These are phyloP conservation scores for Omphalotus guepiniiformis DNA, from an alignment of 768 basidiomycete genomes.

Conservation along the genomic window DNA sequence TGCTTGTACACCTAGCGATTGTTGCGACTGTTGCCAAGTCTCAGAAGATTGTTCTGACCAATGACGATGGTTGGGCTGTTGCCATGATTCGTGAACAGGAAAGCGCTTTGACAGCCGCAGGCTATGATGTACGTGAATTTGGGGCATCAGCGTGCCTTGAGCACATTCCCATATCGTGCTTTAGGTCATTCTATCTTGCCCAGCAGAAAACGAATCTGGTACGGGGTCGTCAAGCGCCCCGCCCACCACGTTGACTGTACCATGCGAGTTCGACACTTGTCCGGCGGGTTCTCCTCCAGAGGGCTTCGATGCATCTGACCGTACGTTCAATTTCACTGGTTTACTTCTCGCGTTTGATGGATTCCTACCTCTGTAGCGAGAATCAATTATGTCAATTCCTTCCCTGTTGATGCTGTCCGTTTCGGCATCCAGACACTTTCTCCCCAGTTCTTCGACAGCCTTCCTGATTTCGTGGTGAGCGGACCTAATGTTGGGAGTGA, in stretches of 20 bases:
- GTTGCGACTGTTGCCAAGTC: conserved; percentile 1
- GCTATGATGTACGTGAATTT: conserved; percentile 30
- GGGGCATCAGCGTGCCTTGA: neutral
- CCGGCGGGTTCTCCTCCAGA: conserved; percentile 36
- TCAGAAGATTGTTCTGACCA: conserved; percentile 23
- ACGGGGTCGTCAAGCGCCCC: conserved; percentile 37
- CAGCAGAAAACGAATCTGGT: conserved; percentile 43
- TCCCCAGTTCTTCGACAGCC: conserved; percentile 31
- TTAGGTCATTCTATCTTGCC: conserved; percentile 41
- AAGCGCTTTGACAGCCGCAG: conserved; percentile 31
- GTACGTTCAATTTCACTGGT: conserved; percentile 15
- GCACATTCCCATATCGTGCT: neutral
- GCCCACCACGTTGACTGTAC: conserved; percentile 24
- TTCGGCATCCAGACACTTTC: conserved; percentile 44
- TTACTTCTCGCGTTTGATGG: no score
- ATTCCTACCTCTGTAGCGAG: conserved; percentile 21
- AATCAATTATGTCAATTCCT: conserved; percentile 34
- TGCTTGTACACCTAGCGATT: no score
- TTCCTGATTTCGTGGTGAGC: conserved; percentile 43
- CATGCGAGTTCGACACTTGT: conserved; percentile 42
- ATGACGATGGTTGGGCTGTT: conserved; percentile 42
- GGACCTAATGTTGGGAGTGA: conserved; percentile 44
- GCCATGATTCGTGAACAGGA: conserved; percentile 41
- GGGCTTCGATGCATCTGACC: conserved; percentile 35
- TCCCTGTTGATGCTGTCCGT: conserved; percentile 31